Base-by-base conservation (phyloP, 1,139 yeast species). In the Yamadazyma membranifaciens region DNA sequence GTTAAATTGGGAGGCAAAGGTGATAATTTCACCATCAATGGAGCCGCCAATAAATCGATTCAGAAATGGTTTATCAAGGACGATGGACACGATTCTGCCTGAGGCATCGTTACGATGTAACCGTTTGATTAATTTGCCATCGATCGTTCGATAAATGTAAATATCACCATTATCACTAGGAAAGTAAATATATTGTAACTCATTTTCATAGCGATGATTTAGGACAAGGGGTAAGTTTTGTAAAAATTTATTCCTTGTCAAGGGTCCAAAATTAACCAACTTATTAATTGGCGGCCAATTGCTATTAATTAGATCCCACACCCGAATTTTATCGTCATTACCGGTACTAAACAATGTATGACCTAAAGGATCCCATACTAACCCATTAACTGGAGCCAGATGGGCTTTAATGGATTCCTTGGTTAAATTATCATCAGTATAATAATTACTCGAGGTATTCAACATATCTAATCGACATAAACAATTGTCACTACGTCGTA, bases 121-220 rank as follows among this genome's bases (percentile, higher is more conserved):
- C 39, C 89, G 57, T 4, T 75, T 65, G 10, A 80, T 73, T 41
- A 83, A 60, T 48, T 79, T 81, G 0, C 95, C 95, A 45, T 81
- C 84, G 4, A 70, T 60, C 0, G 81, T 69, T 20, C 87, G 69
- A 49, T 73, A 83, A 36, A 87, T 72, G 37, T 83, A 73, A 0
- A 89, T 63, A 51, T 88, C 95, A 4, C 95, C 94, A 45, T 75
- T 81, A 54, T 89, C 96, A 0, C 92, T 76, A 3, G 94, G 88
- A 50, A 80, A 80, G 56, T 87, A 65, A 33, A 87, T 59, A 52
- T 79, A 74, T 45, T 80, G 84, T 30, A 75, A 54, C 43, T 74
- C 78, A 15, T 77, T 65, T 60, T 80, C 83, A 12, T 54, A 45
- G 1, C 57, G 49, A 2, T 79, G 73, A 39, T 71, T 76, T 3